Evolutionary conservation across 176 grass and related monocot species (phyloP).

Genomic region (Aegilops sharonensis): DNA sequence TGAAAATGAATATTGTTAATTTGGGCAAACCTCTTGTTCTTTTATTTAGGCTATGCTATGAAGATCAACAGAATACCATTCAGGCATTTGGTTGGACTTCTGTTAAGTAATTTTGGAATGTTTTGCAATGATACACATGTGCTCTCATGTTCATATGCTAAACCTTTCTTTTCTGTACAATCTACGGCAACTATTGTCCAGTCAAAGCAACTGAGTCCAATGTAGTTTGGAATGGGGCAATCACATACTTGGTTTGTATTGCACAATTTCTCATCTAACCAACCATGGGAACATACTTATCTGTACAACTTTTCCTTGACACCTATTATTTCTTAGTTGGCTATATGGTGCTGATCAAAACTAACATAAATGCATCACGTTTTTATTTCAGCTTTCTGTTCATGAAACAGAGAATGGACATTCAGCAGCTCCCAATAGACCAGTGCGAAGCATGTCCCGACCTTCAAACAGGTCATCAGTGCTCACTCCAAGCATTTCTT

Average conservation of each 20-base stretch:
- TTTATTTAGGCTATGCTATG: not conserved
- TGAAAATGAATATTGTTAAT: not conserved
- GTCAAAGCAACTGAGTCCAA: not conserved
- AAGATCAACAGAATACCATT: not conserved
- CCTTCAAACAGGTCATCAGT: conserved; percentile 58
- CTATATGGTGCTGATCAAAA: not conserved
- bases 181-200: not conserved
- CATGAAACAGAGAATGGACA: conserved; percentile 67
- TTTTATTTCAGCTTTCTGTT: conserved; percentile 62
- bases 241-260: conserved; percentile 10
- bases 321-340: not conserved
- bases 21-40: not conserved
- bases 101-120: not conserved
- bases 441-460: conserved; percentile 69
- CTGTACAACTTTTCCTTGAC: conserved; percentile 12
- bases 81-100: not conserved
- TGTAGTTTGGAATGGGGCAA: not conserved
- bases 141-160: not conserved
- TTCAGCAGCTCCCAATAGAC: conserved; percentile 44
- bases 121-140: not conserved
- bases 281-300: not conserved
- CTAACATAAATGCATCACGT: conserved; percentile 33
- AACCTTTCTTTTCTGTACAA: not conserved
- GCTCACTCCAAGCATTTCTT: conserved; percentile 62
- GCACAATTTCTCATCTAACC: not conserved